Conservation (phyloP, 2,329 filamentous ascomycete genomes). For the Penicillium concentricum region DNA sequence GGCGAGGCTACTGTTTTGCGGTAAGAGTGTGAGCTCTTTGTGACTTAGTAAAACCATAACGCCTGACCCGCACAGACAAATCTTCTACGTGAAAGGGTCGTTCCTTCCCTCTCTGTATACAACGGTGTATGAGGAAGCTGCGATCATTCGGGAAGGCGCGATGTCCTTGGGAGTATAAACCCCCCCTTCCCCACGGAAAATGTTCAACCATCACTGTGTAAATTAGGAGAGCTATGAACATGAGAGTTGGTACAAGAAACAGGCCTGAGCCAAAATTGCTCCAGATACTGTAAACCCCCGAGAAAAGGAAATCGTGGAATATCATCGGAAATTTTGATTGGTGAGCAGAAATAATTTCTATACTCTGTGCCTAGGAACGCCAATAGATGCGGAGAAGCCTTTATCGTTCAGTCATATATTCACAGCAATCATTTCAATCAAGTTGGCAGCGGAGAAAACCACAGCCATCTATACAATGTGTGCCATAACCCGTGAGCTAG, state of each 20-base stretch:
- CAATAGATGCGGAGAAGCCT: neutral
- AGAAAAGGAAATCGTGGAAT: neutral
- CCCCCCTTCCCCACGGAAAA: too few species aligned
- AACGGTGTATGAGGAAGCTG: neutral
- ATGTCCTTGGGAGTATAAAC: neutral
- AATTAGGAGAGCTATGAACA: too few species aligned
- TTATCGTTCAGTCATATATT: neutral
- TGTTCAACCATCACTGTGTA: too few species aligned
- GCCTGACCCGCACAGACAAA: too few species aligned
- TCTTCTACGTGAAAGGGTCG: too few species aligned
- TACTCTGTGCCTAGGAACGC: neutral
- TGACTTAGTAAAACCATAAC: too few species aligned
- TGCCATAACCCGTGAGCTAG: slow-evolving; percentile 13
- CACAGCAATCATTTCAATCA: neutral
- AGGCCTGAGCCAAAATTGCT: too few species aligned
- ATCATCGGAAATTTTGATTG: neutral
- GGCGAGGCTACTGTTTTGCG: neutral
- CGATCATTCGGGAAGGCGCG: neutral
- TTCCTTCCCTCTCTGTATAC: too few species aligned
- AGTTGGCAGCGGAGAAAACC: neutral
- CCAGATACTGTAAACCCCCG: too few species aligned
- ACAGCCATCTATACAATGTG: neutral
- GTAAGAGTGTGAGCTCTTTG: neutral
- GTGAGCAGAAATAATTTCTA: too few species aligned
- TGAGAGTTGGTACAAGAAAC: too few species aligned